Conservation (phyloP, 2,329 filamentous ascomycete species). For the Tolypocladium album region DNA sequence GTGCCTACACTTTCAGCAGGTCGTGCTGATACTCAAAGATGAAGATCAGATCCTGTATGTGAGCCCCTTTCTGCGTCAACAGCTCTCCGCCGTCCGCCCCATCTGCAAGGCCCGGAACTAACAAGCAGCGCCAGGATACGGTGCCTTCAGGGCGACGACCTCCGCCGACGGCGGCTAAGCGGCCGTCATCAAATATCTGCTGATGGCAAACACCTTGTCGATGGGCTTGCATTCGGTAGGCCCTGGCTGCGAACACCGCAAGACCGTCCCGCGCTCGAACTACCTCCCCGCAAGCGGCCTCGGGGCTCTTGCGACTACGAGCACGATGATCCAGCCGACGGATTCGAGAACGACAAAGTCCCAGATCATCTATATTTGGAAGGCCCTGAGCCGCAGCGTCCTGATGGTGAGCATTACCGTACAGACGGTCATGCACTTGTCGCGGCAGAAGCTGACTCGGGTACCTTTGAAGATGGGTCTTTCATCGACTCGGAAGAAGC, state of each 20-base stretch:
- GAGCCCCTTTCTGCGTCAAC: background rate
- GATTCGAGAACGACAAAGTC: conserved; percentile 21
- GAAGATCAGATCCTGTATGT: conserved; percentile 75
- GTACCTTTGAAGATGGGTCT: background rate
- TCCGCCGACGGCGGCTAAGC: conserved; percentile 59
- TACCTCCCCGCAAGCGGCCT: conserved; percentile 63
- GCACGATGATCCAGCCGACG: conserved; percentile 28
- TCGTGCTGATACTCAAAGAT: conserved; percentile 61
- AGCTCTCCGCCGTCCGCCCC: no score
- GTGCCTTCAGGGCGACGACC: conserved; percentile 63
- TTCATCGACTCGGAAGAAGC: conserved; percentile 4
- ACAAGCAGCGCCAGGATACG: conserved; percentile 49
- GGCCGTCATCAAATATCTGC: conserved; percentile 72
- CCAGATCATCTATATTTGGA: conserved; percentile 20
- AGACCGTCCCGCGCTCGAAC: conserved; percentile 54
- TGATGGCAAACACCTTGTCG: conserved; percentile 71
- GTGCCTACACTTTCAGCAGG: conserved; percentile 73
- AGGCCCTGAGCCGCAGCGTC: conserved; percentile 9
- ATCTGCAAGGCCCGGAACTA: background rate
- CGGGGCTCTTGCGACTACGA: conserved; percentile 34
- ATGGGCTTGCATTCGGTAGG: conserved; percentile 76
- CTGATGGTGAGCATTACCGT: conserved; percentile 1
- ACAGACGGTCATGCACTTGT: conserved; percentile 15
- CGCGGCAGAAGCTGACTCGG: background rate
- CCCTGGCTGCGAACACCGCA: conserved; percentile 50